phyloP scores from a whole-genome alignment of 148 eudicot genomes.

The Arctostaphylos glauca region DNA sequence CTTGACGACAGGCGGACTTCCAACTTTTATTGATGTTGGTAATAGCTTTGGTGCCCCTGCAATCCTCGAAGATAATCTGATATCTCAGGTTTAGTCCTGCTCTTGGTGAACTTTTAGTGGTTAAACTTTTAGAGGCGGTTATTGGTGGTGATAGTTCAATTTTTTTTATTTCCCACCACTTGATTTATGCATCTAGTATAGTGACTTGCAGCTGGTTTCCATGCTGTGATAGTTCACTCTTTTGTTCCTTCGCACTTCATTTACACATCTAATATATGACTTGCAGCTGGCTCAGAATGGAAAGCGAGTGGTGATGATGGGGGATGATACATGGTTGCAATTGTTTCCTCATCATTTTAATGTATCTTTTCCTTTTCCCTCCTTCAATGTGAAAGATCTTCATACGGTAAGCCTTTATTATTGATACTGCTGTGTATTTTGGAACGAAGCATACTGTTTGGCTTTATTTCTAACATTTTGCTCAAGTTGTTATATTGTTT shows the following conservation, averaged over 20 bases:
- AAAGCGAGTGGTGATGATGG: slow-evolving; percentile 97
- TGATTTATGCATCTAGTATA: background rate
- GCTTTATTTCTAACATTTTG: background rate
- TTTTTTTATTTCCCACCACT: slow-evolving; percentile 1
- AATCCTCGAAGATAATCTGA: slow-evolving; percentile 87
- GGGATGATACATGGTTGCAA: slow-evolving; percentile 98
- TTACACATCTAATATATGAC: slow-evolving; percentile 6
- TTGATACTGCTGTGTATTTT: background rate
- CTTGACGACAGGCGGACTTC: slow-evolving; percentile 98
- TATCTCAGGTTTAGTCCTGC: slow-evolving; percentile 60
- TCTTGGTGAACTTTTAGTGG: background rate
- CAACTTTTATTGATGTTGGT: slow-evolving; percentile 96
- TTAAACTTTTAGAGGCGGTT: background rate
- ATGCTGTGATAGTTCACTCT: background rate
- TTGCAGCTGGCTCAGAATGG: slow-evolving; percentile 83
- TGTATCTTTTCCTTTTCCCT: slow-evolving; percentile 83
- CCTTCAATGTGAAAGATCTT: slow-evolving; percentile 95
- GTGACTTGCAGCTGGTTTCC: background rate
- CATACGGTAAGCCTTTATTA: slow-evolving; percentile 59
- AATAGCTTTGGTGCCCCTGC: slow-evolving; percentile 99
- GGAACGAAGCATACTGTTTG: background rate
- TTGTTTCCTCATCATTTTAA: slow-evolving; percentile 88
- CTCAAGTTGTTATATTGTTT: background rate
- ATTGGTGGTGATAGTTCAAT: background rate
- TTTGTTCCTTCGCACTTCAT: background rate